Evolutionary conservation across 208 protist genomes (phyloP).

Genomic region (Acanthamoeba lenticulata): DNA sequence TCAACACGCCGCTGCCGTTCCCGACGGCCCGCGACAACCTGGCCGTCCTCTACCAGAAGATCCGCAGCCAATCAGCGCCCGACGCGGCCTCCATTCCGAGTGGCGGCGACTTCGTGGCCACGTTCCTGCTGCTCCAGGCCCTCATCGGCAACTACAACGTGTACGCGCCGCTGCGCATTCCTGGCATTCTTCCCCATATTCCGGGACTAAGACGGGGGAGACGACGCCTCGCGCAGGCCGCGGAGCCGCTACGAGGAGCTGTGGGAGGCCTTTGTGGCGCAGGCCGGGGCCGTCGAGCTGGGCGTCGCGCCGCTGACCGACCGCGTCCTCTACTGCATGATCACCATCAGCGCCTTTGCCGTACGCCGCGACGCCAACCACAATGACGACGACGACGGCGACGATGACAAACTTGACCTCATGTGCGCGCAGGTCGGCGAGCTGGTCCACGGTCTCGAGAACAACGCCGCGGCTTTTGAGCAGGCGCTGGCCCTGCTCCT

Average conservation of each 20-base stretch:
- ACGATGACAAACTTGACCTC: too few relatives aligned
- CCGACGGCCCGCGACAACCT: background rate
- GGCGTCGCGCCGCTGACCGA: background rate
- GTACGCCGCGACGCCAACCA: too few relatives aligned
- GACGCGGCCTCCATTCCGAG: background rate
- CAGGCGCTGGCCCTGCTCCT: background rate
- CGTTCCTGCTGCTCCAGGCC: background rate
- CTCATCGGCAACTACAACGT: background rate
- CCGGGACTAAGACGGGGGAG: background rate
- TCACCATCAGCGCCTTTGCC: background rate
- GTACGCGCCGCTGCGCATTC: background rate
- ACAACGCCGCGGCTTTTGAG: background rate
- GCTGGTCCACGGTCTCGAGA: background rate
- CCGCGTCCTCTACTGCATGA: background rate
- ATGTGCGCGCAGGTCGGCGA: background rate
- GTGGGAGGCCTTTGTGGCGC: background rate
- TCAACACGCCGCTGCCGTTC: background rate
- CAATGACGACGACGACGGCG: too few relatives aligned
- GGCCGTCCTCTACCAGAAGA: slow-evolving; percentile 1
- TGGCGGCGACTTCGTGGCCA: background rate
- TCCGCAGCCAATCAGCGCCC: background rate
- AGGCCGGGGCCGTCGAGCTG: background rate
- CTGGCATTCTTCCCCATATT: background rate
- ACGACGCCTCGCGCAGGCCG: background rate
- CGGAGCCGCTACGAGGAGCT: background rate